phyloP scores from a whole-genome alignment of 495 filamentous ascomycete genomes.

The Tuber indicum region DNA sequence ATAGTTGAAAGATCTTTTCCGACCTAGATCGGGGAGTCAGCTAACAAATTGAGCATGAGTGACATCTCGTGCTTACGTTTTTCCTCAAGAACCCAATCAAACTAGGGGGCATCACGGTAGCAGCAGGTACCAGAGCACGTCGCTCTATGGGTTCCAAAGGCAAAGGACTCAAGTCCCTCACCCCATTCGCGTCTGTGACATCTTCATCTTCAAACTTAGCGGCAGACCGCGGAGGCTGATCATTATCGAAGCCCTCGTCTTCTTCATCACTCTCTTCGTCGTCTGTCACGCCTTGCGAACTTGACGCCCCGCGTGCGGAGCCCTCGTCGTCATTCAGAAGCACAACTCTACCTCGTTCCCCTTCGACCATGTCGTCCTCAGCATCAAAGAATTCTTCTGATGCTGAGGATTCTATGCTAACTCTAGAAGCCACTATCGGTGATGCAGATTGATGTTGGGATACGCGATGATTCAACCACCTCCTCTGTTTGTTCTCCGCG shows the following conservation, averaged over 20 bases:
- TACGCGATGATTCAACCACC: conserved; percentile 42
- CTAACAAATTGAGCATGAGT: neutral
- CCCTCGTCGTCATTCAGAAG: conserved; percentile 63
- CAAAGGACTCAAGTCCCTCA: conserved; percentile 57
- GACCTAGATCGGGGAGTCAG: neutral
- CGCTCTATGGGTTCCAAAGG: conserved; percentile 62
- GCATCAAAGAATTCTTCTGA: conserved; percentile 94
- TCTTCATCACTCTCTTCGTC: conserved; percentile 48
- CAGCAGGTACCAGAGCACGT: conserved; percentile 62
- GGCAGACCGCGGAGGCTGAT: conserved; percentile 49
- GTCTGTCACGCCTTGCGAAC: conserved; percentile 19
- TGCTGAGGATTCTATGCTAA: conserved; percentile 73
- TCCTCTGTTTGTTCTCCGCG: conserved; percentile 68
- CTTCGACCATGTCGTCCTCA: conserved; percentile 53
- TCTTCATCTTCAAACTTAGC: conserved; percentile 11
- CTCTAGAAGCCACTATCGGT: conserved; percentile 49
- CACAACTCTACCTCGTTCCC: conserved; percentile 60
- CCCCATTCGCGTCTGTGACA: conserved; percentile 16
- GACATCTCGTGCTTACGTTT: conserved; percentile 54
- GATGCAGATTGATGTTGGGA: conserved; percentile 24
- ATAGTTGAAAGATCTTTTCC: conserved; percentile 95
- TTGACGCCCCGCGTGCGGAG: conserved; percentile 43
- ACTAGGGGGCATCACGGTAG: conserved; percentile 74
- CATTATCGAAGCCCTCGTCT: conserved; percentile 51
- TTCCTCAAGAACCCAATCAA: conserved; percentile 91